Evolutionary conservation across 371 early-diverging fungal species (phyloP), one percentile per base, ranked within the genome.

Genomic region (Capillidium heterosporum): DNA sequence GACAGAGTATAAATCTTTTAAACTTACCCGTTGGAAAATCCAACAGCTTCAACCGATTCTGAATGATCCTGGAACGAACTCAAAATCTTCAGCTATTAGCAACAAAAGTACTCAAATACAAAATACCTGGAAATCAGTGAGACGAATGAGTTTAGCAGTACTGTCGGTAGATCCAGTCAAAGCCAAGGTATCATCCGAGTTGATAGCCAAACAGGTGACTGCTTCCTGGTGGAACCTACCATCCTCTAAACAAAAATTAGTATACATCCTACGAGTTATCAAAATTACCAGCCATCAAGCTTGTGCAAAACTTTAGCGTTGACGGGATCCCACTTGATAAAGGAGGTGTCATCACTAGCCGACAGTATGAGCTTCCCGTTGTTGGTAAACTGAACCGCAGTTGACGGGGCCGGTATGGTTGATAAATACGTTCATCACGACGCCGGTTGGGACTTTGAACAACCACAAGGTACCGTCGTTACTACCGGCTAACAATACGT

Each of bases 261-360:
- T 59, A 62, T 44, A 21, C 5, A 5, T 32, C 26, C 5, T 10
- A 40, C 41, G 19, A 53, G 7, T n/a, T 32, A 24, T 26, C 3
- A 4, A 15, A 50, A 23, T 15, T 50, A 50, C 50, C 26, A 26
- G 27, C 21, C 3, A 17, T 50, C 29, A 50, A 50, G 42, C 67
- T n/a, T 64, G 1, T 59, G 57, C 1, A 78, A 66, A 0, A 87
- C 78, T 10, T 67, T 60, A 1, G 89, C 90, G 5, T 86, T 77
- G 65, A 86, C 87, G 32, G 98, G 98, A 63, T 95, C 93, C 92
- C 93, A 97, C 2, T 88, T 67, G 29, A 87, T 84, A 50, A 94
- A 63, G 2, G 83, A 65, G 5, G 81, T 78, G 67, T 95, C 95
- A 57, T 88, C 90, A 29, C 50, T 29, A 26, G 17, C n/a, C 54